phyloP scores from a whole-genome alignment of 208 protist species.

The Blechomonas ayalai region DNA sequence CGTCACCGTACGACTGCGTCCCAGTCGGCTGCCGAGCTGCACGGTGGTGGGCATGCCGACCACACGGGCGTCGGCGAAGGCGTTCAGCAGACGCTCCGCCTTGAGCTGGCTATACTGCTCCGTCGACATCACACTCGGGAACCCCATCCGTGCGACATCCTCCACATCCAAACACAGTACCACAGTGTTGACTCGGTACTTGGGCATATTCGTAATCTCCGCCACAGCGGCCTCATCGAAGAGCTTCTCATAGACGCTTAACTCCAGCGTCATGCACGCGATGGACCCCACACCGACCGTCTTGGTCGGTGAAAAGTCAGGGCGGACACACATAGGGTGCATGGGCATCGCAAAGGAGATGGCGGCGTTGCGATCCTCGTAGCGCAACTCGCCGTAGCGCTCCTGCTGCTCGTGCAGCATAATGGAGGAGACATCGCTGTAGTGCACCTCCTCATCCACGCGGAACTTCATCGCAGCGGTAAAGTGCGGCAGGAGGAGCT shows the following conservation, averaged over 20 bases:
- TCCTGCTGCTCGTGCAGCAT: slow-evolving; percentile 69
- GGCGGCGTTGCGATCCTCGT: slow-evolving; percentile 74
- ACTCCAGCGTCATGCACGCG: slow-evolving; percentile 83
- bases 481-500: slow-evolving; percentile 65
- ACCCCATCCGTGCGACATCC: slow-evolving; percentile 79
- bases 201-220: slow-evolving; percentile 71
- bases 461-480: slow-evolving; percentile 26
- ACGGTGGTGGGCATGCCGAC: slow-evolving; percentile 64
- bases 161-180: slow-evolving; percentile 82
- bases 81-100: slow-evolving; percentile 60
- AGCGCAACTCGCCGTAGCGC: slow-evolving; percentile 71
- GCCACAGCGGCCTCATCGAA: slow-evolving; percentile 69
- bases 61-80: slow-evolving; percentile 62
- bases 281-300: slow-evolving; percentile 84
- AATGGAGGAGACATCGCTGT: slow-evolving; percentile 40
- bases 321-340: slow-evolving; percentile 74
- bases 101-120: slow-evolving; percentile 87
- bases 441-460: slow-evolving; percentile 66
- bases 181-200: slow-evolving; percentile 66
- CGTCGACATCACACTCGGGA: slow-evolving; percentile 79
- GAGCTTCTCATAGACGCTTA: slow-evolving; percentile 68
- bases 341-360: slow-evolving; percentile 70
- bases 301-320: slow-evolving; percentile 82
- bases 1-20: slow-evolving; percentile 64
- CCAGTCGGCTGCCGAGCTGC: slow-evolving; percentile 49